Evolutionary conservation across 352 stramenopile genomes (phyloP).

Genomic region (Globisporangium mamillatum): DNA sequence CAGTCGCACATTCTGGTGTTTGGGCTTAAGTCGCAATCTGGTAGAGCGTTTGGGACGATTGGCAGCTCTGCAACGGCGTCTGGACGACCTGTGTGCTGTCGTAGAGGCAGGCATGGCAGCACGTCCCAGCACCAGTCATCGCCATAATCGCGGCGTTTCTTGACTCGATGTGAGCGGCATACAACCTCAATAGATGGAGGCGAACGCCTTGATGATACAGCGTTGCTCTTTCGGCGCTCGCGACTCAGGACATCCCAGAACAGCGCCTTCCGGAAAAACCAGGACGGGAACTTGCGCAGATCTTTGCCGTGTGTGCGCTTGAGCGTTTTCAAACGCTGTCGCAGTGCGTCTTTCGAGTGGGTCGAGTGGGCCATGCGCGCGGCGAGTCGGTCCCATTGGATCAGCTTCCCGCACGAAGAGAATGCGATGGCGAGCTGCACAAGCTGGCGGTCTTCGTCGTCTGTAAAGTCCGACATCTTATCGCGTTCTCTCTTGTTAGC

Average conservation of each 20-base stretch:
- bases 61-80: not conserved
- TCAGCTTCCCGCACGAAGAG: constrained; percentile 14
- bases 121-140: too few species aligned
- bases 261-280: constrained; percentile 34
- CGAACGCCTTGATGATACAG: not conserved
- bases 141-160: not conserved
- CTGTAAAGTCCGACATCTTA: constrained; percentile 53
- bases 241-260: too few species aligned
- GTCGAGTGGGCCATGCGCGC: constrained; percentile 25
- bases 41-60: not conserved
- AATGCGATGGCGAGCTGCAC: constrained; percentile 36
- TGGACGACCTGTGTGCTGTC: too few species aligned
- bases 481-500: not conserved
- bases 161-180: not conserved
- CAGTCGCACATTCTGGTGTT: not conserved
- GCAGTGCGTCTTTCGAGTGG: constrained; percentile 35
- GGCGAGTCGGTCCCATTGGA: constrained; percentile 33
- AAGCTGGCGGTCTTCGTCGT: constrained; percentile 52
- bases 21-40: not conserved
- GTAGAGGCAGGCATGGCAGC: not conserved
- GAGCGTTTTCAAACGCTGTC: constrained; percentile 53
- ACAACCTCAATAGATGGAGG: not conserved
- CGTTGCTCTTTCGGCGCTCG: not conserved
- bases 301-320: constrained; percentile 43
- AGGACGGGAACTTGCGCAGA: constrained; percentile 30